Conservation (phyloP, 1,284 basidiomycete genomes). For the Cutaneotrichosporon sp. region DNA sequence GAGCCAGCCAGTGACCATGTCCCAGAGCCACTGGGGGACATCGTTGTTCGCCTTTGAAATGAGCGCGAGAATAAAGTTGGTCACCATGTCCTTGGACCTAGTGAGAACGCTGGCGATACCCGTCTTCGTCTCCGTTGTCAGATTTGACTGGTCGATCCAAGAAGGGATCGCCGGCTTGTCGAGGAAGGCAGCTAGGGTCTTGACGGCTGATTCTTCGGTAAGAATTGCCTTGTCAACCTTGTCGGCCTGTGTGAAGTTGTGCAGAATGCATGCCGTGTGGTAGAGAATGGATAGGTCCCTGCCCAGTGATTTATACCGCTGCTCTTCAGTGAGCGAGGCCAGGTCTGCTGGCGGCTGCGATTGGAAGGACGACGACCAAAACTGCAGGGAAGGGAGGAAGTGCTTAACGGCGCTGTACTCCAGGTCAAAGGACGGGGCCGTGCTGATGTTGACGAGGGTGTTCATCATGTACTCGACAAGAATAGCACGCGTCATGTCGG, state of each 20-base stretch:
- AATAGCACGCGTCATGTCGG: background rate
- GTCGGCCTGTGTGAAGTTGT: background rate
- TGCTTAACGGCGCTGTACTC: background rate
- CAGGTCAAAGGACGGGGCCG: background rate
- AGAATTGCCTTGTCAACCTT: background rate
- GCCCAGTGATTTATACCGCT: background rate
- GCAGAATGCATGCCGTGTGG: background rate
- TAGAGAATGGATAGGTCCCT: background rate
- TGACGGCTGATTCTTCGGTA: background rate
- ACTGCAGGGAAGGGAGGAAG: background rate
- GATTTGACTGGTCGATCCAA: background rate
- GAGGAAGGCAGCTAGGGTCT: background rate
- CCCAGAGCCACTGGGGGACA: background rate
- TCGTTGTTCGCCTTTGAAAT: background rate
- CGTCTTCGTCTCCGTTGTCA: background rate
- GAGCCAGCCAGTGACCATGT: conserved; percentile 1
- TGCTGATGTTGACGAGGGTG: background rate
- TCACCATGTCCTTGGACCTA: background rate
- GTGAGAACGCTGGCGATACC: background rate
- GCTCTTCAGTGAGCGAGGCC: background rate
- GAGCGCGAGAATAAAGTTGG: background rate
- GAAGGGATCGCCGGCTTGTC: background rate
- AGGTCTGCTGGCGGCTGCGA: background rate
- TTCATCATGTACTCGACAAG: background rate
- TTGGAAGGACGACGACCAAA: background rate